Conservation (phyloP, 2,329 filamentous ascomycete species). For the Metarhizium sp. region DNA sequence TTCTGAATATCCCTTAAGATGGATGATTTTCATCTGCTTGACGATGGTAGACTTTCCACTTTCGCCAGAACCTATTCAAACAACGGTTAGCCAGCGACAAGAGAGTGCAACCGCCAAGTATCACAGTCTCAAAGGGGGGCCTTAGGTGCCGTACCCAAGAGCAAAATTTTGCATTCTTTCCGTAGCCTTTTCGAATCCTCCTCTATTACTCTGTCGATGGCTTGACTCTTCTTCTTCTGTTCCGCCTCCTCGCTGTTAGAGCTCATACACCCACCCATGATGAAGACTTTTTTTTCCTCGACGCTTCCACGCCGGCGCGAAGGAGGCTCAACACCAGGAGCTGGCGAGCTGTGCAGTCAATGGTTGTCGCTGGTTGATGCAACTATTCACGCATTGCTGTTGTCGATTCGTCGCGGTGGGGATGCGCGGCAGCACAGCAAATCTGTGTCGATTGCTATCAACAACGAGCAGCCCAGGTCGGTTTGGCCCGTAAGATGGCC, state of each 20-base stretch:
- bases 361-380: not conserved
- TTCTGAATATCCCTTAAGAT: slow-evolving; percentile 92
- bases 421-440: not conserved
- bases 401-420: not conserved
- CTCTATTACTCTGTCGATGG: slow-evolving; percentile 87
- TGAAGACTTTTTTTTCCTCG: slow-evolving; percentile 19
- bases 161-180: slow-evolving; percentile 96
- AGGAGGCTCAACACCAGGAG: not conserved
- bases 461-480: not conserved
- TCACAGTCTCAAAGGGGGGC: not conserved
- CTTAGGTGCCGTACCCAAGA: slow-evolving; percentile 60
- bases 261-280: slow-evolving; percentile 93
- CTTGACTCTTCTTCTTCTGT: slow-evolving; percentile 92
- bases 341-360: not conserved
- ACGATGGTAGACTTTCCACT: slow-evolving; percentile 99
- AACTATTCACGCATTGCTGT: slow-evolving; percentile 3
- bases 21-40: slow-evolving; percentile 99
- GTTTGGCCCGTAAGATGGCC: not conserved
- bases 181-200: slow-evolving; percentile 89
- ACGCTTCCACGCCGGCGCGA: slow-evolving; percentile 1
- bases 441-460: not conserved
- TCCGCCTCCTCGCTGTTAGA: slow-evolving; percentile 77
- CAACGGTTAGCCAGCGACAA: slow-evolving; percentile 10
- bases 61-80: slow-evolving; percentile 74
- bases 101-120: not conserved